Conservation (phyloP, 108 stramenopile species). For the Cyclotella sp. region DNA sequence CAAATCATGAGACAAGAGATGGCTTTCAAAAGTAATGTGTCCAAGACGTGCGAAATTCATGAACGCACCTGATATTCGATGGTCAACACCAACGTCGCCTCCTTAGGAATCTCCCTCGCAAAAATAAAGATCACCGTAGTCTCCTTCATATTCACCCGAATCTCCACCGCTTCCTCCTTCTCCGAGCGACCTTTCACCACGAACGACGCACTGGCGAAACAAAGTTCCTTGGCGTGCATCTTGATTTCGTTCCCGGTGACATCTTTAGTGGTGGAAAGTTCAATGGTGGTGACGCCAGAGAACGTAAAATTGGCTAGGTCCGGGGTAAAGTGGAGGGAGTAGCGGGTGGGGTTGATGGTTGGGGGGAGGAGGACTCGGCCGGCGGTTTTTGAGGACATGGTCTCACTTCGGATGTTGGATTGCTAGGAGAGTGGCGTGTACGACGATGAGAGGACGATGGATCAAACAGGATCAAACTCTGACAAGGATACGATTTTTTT, state of each 20-base stretch:
- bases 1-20: not conserved
- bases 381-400: constrained; percentile 44
- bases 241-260: constrained; percentile 58
- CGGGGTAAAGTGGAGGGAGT: constrained; percentile 80
- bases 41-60: not conserved
- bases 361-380: constrained; percentile 70
- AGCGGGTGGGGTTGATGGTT: constrained; percentile 64
- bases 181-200: constrained; percentile 18
- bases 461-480: no score
- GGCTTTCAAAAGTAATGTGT: not conserved
- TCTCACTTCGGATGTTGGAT: not conserved
- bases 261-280: constrained; percentile 48
- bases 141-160: constrained; percentile 67
- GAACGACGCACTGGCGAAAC: constrained; percentile 64
- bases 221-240: constrained; percentile 92
- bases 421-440: no score
- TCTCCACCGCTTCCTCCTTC: constrained; percentile 45
- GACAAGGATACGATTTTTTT: no score
- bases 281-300: constrained; percentile 64
- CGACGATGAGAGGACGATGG: no score
- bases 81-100: constrained; percentile 55
- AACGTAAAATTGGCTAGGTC: constrained; percentile 90
- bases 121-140: constrained; percentile 85
- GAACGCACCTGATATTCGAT: constrained; percentile 57
- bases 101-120: constrained; percentile 50